Conservation (phyloP, 129 eudicot genomes). For the Saposhnikovia divaricata region DNA sequence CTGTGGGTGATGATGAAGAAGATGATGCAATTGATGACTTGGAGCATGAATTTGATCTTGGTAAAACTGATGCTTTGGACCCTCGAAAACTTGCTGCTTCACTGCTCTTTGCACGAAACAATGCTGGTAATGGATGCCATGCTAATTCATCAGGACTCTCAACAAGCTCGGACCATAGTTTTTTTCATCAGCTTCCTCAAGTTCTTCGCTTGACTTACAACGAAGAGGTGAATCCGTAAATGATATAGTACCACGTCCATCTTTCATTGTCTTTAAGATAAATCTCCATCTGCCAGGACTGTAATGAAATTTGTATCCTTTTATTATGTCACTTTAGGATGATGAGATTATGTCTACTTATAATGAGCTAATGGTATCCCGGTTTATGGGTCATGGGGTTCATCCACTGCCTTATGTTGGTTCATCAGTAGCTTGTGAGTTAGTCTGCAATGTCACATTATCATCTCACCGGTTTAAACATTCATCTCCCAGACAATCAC, state of each 20-base stretch:
- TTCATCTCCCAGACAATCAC: background rate
- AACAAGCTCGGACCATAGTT: background rate
- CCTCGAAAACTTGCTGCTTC: constrained; percentile 8
- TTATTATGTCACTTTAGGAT: background rate
- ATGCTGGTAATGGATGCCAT: background rate
- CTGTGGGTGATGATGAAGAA: constrained; percentile 85
- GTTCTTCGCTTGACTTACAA: constrained; percentile 5
- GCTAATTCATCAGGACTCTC: background rate
- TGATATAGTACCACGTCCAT: background rate
- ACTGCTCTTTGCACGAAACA: background rate
- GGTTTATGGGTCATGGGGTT: background rate
- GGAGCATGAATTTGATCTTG: constrained; percentile 55
- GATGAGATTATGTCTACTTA: background rate
- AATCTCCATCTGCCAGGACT: background rate
- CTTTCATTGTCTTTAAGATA: background rate
- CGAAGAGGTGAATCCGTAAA: background rate
- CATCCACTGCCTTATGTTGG: background rate
- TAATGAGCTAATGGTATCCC: background rate
- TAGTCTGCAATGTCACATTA: background rate
- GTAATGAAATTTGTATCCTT: background rate
- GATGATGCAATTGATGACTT: constrained; percentile 81
- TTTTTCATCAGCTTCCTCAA: background rate
- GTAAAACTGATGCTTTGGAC: constrained; percentile 7
- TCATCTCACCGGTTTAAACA: background rate
- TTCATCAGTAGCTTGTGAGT: constrained; percentile 4